A percentile compares a stretch with the other conserved stretches of the same genome.
These are phyloP conservation scores for Leishmania martiniquensis DNA, from an alignment of 208 protist species.

Conservation along the genomic window DNA sequence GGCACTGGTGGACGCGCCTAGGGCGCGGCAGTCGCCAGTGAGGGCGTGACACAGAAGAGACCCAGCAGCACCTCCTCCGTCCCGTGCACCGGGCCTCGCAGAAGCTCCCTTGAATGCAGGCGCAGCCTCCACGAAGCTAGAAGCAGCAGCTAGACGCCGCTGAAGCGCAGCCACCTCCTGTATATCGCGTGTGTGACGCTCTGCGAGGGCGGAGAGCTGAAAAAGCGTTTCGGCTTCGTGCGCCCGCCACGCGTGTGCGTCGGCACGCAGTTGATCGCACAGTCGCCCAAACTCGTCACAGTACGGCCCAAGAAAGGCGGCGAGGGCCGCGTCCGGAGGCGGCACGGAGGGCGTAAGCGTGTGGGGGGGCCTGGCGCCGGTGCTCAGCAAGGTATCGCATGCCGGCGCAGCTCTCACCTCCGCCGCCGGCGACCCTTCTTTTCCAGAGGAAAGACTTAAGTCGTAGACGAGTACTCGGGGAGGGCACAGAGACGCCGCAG, in stretches of 20 bases:
- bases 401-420: not conserved
- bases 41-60: not conserved
- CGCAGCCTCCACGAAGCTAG: not conserved
- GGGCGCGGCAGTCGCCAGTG: not conserved
- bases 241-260: conserved; percentile 16
- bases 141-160: conserved; percentile 1
- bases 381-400: not conserved
- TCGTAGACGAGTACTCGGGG: conserved; percentile 17
- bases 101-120: not conserved
- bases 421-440: not conserved
- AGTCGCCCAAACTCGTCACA: conserved; percentile 19
- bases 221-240: conserved; percentile 15
- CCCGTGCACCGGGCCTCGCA: too few species aligned
- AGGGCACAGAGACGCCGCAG: not conserved
- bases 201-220: conserved; percentile 12
- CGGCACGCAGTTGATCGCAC: conserved; percentile 17
- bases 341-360: not conserved
- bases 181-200: conserved; percentile 24
- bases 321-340: conserved; percentile 9
- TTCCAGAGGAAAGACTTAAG: not conserved
- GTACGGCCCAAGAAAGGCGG: conserved; percentile 21
- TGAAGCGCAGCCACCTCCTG: conserved; percentile 10
- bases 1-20: conserved; percentile 18
- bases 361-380: not conserved
- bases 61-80: not conserved